Percentiles rank a stretch among this genome's conserved stretches.
Evolutionary conservation across 176 grass and related monocot species (phyloP).

Genomic region (Aegilops longissima): DNA sequence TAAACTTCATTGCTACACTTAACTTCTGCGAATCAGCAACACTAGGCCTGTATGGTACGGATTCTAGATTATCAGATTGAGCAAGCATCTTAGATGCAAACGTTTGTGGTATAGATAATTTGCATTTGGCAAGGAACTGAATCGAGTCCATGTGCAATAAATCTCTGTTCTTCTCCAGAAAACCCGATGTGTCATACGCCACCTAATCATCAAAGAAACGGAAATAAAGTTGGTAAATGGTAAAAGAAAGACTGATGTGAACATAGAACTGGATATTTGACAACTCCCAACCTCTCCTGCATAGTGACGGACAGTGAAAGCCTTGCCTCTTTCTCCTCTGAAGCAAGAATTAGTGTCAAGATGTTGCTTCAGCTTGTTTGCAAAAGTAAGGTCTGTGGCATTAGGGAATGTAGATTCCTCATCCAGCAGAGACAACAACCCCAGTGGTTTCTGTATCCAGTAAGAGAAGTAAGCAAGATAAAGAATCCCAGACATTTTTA

Average conservation of each 20-base stretch:
- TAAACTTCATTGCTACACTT: conserved; percentile 96
- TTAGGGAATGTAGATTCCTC: conserved; percentile 98
- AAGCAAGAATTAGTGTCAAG: conserved; percentile 73
- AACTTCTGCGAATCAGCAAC: conserved; percentile 91
- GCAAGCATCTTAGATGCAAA: conserved; percentile 95
- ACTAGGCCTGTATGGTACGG: conserved; percentile 65
- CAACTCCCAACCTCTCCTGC: conserved; percentile 88
- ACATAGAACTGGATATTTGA: not conserved
- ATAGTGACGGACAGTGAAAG: conserved; percentile 81
- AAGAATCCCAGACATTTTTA: not conserved
- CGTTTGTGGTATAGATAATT: conserved; percentile 64
- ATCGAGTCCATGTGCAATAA: conserved; percentile 92
- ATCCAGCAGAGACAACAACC: conserved; percentile 92
- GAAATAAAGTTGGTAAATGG: not conserved
- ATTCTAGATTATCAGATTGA: conserved; percentile 57
- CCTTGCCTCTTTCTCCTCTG: conserved; percentile 89
- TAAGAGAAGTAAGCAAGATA: conserved; percentile 7
- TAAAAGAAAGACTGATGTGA: conserved; percentile 23
- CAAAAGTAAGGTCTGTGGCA: conserved; percentile 95
- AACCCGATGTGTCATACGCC: conserved; percentile 81
- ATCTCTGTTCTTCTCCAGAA: conserved; percentile 99
- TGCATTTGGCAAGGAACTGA: conserved; percentile 80
- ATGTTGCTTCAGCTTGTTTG: conserved; percentile 92
- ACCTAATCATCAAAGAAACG: conserved; percentile 50
- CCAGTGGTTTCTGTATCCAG: conserved; percentile 71